Base-by-base conservation (phyloP, 2,329 filamentous ascomycete species). In the Raffaelea albimanens region DNA sequence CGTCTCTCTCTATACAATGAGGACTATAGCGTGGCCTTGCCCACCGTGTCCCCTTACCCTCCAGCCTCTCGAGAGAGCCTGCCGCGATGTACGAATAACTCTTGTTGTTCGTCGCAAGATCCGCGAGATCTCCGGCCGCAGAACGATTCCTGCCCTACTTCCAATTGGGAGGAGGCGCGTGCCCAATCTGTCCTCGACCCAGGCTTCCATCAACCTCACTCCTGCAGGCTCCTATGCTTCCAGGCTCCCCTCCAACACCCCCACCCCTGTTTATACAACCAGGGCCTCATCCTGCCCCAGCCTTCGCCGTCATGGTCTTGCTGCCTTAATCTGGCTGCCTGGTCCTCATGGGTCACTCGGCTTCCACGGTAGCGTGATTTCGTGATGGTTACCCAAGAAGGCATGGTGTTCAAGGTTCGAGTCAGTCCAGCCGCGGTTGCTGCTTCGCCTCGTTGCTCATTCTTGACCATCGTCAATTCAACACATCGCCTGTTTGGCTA, bases 301-400 rank as follows among this genome's bases (percentile, higher is more conserved):
- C 18, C 13, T 19, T 7, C 7, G 7, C 13, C 25, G 25, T 7
- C 25, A 7, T 29, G 13, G 25, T 29, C 7, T 29, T 31, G n/a
- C n/a, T n/a, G n/a, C n/a, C n/a, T 20, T 33, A 20, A 46, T 40
- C 23, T 34, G 22, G 38, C 44, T 29, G 44, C 44, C 38, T 46
- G 38, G 22, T 20, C 4, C 23, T n/a, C 33, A 40, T 18, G n/a
- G 7, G 25, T 29, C 25, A 29, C 25, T 29, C 7, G 25, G 25
- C 13, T 29, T 13, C 13, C 7, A 39, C 3, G n/a, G 19, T 14
- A 11, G 20, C 19, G 14, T 11, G n/a, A 38, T 20, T 21, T 45
- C 43, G 34, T 45, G 43, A 39, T 45, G 43, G 16, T n/a, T 25
- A n/a, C 43, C 34, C 18, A 39, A 25, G 19, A 11, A 16, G 23